Percentiles rank a stretch among this genome's conserved stretches.
These are phyloP conservation scores for Penicillium sp. DNA, from an alignment of 2,329 filamentous ascomycete genomes.

Conservation along the genomic window DNA sequence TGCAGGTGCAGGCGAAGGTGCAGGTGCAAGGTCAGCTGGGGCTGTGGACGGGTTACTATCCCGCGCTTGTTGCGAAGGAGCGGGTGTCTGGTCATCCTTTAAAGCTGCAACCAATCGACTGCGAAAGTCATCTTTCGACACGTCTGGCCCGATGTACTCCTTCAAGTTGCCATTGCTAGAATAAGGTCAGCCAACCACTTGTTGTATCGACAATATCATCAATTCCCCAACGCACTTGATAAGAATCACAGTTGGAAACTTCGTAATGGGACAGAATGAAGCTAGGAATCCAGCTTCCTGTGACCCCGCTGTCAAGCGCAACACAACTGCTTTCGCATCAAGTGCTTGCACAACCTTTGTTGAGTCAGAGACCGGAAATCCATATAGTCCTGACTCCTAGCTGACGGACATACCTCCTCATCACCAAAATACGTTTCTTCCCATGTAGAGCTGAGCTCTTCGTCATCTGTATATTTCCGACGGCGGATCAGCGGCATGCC, in stretches of 20 bases:
- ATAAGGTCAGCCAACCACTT: conserved; percentile 13
- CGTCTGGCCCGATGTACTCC: conserved; percentile 67
- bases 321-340: conserved; percentile 60
- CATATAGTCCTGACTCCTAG: no score
- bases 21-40: conserved; percentile 6
- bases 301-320: conserved; percentile 68
- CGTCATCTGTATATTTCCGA: conserved; percentile 54
- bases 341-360: conserved; percentile 56
- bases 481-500: conserved; percentile 10
- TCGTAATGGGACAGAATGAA: conserved; percentile 75
- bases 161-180: conserved; percentile 69
- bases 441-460: conserved; percentile 67
- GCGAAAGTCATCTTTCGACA: conserved; percentile 63
- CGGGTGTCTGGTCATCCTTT: conserved; percentile 19
- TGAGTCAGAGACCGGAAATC: conserved; percentile 4
- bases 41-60: conserved; percentile 1
- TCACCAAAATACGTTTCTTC: conserved; percentile 62
- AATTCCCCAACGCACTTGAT: conserved; percentile 61
- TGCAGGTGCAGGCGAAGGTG: conserved; percentile 10
- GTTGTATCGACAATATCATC: not conserved
- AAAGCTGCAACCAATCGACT: conserved; percentile 51
- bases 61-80: conserved; percentile 5
- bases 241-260: conserved; percentile 72
- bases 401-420: conserved; percentile 46
- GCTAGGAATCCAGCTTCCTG: conserved; percentile 77